Conservation (phyloP, 441 rosid genomes). For the Syzygium syzygioides region DNA sequence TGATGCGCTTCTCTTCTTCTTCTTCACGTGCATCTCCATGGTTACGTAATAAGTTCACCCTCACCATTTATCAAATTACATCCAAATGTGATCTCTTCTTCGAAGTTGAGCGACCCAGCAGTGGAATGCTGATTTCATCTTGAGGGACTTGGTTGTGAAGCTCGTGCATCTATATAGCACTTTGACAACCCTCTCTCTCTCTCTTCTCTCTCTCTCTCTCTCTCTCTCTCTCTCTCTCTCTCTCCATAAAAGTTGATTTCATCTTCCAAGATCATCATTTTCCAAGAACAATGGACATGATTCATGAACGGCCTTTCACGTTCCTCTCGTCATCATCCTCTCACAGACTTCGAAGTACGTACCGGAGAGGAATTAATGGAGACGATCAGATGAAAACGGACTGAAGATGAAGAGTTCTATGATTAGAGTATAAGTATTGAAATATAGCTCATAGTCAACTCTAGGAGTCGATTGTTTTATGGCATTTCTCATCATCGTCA, state of each 20-base stretch:
- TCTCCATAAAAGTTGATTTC: not conserved
- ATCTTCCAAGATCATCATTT: not conserved
- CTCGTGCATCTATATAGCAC: not conserved
- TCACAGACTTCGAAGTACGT: not conserved
- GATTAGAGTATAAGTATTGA: not conserved
- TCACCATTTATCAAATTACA: not conserved
- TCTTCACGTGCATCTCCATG: not conserved
- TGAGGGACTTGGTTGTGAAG: not conserved
- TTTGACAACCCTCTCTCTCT: not conserved
- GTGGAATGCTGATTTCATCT: not conserved
- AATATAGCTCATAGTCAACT: not conserved
- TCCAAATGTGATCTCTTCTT: not conserved
- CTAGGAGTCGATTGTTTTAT: not conserved
- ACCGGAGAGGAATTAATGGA: not conserved
- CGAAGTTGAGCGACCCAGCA: not conserved
- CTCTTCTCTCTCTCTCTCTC: not conserved
- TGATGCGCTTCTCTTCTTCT: slow-evolving; percentile 8
- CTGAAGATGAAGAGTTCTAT: not conserved
- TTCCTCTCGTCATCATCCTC: not conserved
- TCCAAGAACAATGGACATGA: not conserved
- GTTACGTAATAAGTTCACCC: not conserved
- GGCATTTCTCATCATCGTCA: not conserved
- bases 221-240: not conserved
- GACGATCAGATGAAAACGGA: not conserved
- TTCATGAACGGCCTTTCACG: not conserved